Evolutionary conservation across 2,329 filamentous ascomycete species (phyloP), one percentile per base, ranked within the genome.

Genomic region (Chrysosporium keratinophilum): DNA sequence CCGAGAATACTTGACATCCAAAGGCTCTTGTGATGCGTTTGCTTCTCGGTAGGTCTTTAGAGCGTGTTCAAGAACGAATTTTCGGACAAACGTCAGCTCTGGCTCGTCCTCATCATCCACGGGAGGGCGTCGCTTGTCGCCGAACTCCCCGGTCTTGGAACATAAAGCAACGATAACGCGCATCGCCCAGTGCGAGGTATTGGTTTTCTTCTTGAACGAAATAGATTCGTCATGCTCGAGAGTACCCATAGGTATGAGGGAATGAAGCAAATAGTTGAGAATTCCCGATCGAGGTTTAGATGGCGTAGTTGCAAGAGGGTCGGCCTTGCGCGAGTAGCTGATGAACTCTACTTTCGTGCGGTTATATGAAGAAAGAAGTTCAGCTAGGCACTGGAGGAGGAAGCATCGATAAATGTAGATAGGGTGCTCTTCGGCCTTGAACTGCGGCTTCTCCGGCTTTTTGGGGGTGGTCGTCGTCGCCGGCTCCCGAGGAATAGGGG

Each of bases 391-490:
- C 65, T 93, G 89, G 33, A 99, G 78, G 50, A 99, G 74, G 74
- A 97, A 96, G 72, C 91, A 96, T 46, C 93, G 83, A 65, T 97
- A 98, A 51, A 97, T 84, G 71, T 95, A 98, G 56, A 95, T 96
- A 0, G 90, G 88, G 67, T 98, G 89, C 34, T 96, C 86, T 49
- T 95, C 89, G 0, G 87, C 76, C 70, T 95, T 96, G 77, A 97
- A 97, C 0, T 81, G 73, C 0, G 80, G 75, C 71, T 94, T 95
- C 10, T 81, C 71, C 3, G 71, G 55, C 65, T 88, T 87, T 68
- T 85, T 82, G 52, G 78, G 9, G 3, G 7, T 28, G 7, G 3
- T 28, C 23, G 23, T 28, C 23, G 23, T 3, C 23, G 48, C 5
- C 10, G 52, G 3, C 4, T 50, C 53, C 7, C 35, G 19, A 11